Base-by-base conservation (phyloP, 805 yeast species). In the Nakazawaea laoshanensis region DNA sequence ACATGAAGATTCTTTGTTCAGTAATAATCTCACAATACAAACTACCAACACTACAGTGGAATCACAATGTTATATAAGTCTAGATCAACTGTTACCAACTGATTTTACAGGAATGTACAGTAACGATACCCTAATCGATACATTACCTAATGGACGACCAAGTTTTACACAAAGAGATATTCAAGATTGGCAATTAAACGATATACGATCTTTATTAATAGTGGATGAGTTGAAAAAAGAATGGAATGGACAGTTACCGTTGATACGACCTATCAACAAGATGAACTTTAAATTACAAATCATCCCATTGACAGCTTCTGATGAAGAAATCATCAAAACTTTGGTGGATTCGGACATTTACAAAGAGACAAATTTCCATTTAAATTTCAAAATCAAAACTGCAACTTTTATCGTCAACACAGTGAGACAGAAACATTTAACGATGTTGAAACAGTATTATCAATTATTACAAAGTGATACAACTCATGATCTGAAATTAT, bases 101-200 rank as follows among this genome's bases (percentile, higher is more conserved):
- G 56, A 57, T 18, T 77, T 64, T 43, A 46, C 55, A 14, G 76
- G 72, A 44, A 72, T 74, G 70, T 77, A 77, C 47, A 55, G 76
- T 0, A 67, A 76, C 2, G 81, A 75, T 37, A 49, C 73, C 9
- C 51, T 70, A 16, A 59, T 63, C 24, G 67, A 66, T 36, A 63
- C 69, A 15, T 56, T 73, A 24, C 58, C 67, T 8, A 71, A 71
- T 41, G 80, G 81, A 0, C 58, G 86, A 27, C 85, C 84, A 9
- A 50, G 55, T 17, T 78, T 76, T 52, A 76, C 85, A 0, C 70
- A 67, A 40, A 58, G 86, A 33, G 73, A 70, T 11, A 57, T 81
- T 25, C 57, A 74, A 17, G 81, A 78, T 50, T 81, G 89, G 89
- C 76, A 70, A 30, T 47, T 77, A 32, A 81, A 81, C 50, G 88